Conservation (phyloP, 176 grass and related monocot genomes). For the Juncus inflexus region DNA sequence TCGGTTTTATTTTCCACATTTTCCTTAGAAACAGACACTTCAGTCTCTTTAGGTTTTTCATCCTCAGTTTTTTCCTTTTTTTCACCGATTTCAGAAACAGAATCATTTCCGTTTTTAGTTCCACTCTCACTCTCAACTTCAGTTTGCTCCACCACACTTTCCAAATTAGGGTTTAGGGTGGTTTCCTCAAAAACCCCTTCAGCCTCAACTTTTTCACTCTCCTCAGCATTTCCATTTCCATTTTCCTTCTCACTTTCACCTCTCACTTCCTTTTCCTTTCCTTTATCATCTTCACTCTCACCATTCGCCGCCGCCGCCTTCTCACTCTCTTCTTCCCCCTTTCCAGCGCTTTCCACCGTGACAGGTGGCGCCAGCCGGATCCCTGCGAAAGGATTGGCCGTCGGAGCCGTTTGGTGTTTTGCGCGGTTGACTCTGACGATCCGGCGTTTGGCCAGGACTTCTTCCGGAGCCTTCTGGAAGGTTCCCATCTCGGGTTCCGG, state of each 20-base stretch:
- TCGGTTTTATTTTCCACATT: slow-evolving; percentile 35
- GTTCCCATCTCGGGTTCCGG: slow-evolving; percentile 55
- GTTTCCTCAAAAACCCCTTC: too few relatives aligned
- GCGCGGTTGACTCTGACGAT: slow-evolving; percentile 78
- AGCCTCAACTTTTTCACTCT: too few relatives aligned
- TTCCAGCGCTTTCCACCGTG: slow-evolving; percentile 32
- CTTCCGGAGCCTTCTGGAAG: slow-evolving; percentile 92
- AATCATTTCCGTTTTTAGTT: slow-evolving; percentile 8
- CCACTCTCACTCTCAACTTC: not conserved
- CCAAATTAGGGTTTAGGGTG: too few relatives aligned
- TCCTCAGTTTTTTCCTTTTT: slow-evolving; percentile 37
- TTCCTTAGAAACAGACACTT: slow-evolving; percentile 30
- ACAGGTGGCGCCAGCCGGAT: slow-evolving; percentile 58
- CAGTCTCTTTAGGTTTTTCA: slow-evolving; percentile 24
- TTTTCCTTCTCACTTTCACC: not conserved
- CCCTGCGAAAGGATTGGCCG: slow-evolving; percentile 76
- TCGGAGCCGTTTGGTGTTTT: slow-evolving; percentile 32
- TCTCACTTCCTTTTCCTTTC: not conserved
- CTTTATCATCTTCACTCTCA: slow-evolving; percentile 16
- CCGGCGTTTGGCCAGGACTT: slow-evolving; percentile 87
- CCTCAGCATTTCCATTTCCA: too few relatives aligned
- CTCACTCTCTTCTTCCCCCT: not conserved
- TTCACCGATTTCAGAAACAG: slow-evolving; percentile 11
- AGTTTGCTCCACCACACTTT: too few relatives aligned
- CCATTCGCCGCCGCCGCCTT: not conserved